Conservation (phyloP, 225 moss, liverwort and hornwort genomes). For the Bryum argenteum region DNA sequence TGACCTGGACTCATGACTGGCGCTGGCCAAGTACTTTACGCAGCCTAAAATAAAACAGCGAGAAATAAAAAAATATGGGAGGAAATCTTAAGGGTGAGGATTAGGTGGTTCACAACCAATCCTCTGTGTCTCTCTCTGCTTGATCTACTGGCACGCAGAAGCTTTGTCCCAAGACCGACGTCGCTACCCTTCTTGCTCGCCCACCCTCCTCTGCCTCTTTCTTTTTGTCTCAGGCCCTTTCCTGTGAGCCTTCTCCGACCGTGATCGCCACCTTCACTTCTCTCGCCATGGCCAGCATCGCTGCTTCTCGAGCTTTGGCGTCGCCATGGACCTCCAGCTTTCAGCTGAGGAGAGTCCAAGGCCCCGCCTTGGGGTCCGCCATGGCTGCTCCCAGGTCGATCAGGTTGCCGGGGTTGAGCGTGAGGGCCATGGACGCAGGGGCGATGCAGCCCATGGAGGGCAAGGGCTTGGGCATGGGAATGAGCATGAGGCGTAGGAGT, state of each 20-base stretch:
- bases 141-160: slow-evolving; percentile 16
- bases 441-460: slow-evolving; percentile 19
- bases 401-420: slow-evolving; percentile 27
- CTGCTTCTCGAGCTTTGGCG: slow-evolving; percentile 43
- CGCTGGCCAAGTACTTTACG: background rate
- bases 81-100: slow-evolving; percentile 51
- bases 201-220: background rate
- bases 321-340: slow-evolving; percentile 36
- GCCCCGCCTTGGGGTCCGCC: slow-evolving; percentile 17
- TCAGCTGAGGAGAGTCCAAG: slow-evolving; percentile 26
- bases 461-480: background rate
- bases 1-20: slow-evolving; percentile 15
- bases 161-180: slow-evolving; percentile 21
- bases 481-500: slow-evolving; percentile 21
- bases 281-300: slow-evolving; percentile 38
- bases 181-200: slow-evolving; percentile 16
- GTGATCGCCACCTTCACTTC: background rate
- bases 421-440: slow-evolving; percentile 35
- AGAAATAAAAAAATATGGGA: slow-evolving; percentile 14
- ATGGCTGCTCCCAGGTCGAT: slow-evolving; percentile 24
- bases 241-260: background rate
- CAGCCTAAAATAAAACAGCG: background rate
- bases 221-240: slow-evolving; percentile 7
- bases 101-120: slow-evolving; percentile 45
- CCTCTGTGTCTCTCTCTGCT: background rate